phyloP scores from a whole-genome alignment of 2,329 filamentous ascomycete genomes.

The Clonostachys rhizophaga region DNA sequence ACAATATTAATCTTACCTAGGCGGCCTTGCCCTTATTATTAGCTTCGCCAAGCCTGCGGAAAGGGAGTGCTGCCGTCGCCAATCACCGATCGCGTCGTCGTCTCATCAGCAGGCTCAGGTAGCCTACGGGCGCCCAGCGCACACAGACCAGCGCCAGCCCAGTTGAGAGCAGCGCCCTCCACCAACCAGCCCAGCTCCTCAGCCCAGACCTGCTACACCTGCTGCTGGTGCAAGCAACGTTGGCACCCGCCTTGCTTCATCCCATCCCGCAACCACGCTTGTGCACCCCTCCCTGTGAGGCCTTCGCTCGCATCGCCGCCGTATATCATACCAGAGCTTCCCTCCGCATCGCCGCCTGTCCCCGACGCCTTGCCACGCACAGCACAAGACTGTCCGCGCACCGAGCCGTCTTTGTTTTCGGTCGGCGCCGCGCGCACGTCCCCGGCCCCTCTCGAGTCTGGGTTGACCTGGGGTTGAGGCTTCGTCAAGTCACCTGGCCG shows the following conservation, averaged over 20 bases:
- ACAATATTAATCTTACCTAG: neutral
- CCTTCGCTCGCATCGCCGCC: no score
- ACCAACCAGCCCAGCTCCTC: no score
- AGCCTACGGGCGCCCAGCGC: neutral
- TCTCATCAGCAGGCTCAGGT: neutral
- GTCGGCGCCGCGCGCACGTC: slow-evolving; percentile 1
- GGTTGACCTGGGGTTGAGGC: slow-evolving; percentile 1
- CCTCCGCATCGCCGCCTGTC: no score
- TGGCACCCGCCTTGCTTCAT: no score
- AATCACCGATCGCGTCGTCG: slow-evolving; percentile 17
- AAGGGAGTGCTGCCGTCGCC: slow-evolving; percentile 6
- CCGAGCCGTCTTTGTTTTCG: neutral
- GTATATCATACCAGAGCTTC: no score
- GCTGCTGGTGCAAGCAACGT: no score
- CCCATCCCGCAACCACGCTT: no score
- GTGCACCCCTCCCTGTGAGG: no score
- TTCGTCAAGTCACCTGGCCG: neutral
- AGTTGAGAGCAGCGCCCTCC: slow-evolving; percentile 1
- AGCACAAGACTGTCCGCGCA: no score
- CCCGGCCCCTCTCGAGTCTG: slow-evolving; percentile 3
- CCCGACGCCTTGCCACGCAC: no score
- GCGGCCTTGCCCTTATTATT: slow-evolving; percentile 1
- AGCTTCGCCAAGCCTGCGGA: slow-evolving; percentile 3
- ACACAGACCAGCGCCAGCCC: neutral
- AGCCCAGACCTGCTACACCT: no score